Evolutionary conservation across 371 early-diverging fungal genomes (phyloP).

Genomic region (Mucor racemosus): DNA sequence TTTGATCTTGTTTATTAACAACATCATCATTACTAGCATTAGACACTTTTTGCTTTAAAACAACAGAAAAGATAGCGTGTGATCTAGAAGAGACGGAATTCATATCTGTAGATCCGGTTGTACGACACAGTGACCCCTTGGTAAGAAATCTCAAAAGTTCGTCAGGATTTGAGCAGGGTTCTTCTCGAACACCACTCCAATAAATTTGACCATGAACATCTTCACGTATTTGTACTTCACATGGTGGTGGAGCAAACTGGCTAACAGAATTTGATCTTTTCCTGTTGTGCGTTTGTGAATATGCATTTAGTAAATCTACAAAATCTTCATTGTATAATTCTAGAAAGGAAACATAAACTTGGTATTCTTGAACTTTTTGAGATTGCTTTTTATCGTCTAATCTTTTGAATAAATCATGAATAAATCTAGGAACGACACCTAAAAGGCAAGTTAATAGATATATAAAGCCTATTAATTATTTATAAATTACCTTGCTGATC

Average conservation of each 20-base stretch:
- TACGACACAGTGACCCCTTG: conserved; percentile 85
- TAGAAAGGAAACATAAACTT: conserved; percentile 78
- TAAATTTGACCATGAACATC: conserved; percentile 89
- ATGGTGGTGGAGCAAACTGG: conserved; percentile 9
- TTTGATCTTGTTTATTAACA: conserved; percentile 7
- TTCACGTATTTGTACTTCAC: conserved; percentile 77
- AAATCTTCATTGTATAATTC: conserved; percentile 99
- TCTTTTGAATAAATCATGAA: conserved; percentile 64
- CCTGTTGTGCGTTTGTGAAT: conserved; percentile 16
- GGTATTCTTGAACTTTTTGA: conserved; percentile 46
- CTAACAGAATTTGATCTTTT: conserved; percentile 15
- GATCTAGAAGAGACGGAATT: conserved; percentile 95
- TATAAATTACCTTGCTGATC: conserved; percentile 32
- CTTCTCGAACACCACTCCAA: conserved; percentile 90
- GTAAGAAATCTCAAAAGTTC: conserved; percentile 77
- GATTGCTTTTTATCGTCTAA: conserved; percentile 40
- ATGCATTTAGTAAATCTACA: conserved; percentile 77
- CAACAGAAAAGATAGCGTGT: conserved; percentile 97
- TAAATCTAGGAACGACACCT: conserved; percentile 91
- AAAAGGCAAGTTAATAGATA: too few species aligned
- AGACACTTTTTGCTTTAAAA: conserved; percentile 61
- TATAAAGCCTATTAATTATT: background rate
- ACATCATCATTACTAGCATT: conserved; percentile 4
- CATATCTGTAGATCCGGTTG: conserved; percentile 97
- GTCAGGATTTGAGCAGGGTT: conserved; percentile 70